Conservation (phyloP, 208 protist genomes). For the Trichomonas vaginalis region DNA sequence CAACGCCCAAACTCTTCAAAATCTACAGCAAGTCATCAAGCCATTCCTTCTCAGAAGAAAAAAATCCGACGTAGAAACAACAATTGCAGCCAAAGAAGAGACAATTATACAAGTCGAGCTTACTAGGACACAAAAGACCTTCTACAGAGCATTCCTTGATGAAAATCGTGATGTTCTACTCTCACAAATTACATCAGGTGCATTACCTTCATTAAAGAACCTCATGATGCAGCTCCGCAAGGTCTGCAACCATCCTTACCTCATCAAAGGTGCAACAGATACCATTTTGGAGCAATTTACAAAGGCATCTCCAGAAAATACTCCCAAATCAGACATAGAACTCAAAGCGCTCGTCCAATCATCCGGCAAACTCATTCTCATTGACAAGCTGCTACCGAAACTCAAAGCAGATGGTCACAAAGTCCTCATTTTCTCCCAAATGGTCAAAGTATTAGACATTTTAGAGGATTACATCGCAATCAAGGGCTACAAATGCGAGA, state of each 20-base stretch:
- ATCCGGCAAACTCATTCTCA: constrained; percentile 58
- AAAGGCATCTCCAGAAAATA: neutral
- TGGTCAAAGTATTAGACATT: constrained; percentile 45
- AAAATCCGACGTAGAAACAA: constrained; percentile 78
- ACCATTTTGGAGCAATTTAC: neutral
- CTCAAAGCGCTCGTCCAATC: constrained; percentile 34
- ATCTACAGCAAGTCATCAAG: neutral
- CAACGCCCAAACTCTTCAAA: constrained; percentile 25
- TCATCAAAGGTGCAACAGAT: neutral
- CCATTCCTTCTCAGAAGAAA: constrained; percentile 49
- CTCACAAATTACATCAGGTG: neutral
- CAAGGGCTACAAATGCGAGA: constrained; percentile 51
- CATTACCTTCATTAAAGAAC: neutral
- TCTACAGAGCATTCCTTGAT: constrained; percentile 47
- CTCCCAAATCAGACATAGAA: constrained; percentile 22
- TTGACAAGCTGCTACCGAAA: constrained; percentile 53
- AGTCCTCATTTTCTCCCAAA: constrained; percentile 81
- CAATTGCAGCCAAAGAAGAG: constrained; percentile 55
- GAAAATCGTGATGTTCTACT: constrained; percentile 22
- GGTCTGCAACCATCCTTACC: constrained; percentile 64
- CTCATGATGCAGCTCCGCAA: constrained; percentile 61
- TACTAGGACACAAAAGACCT: constrained; percentile 47
- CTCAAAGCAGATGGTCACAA: constrained; percentile 58
- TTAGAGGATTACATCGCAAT: constrained; percentile 58
- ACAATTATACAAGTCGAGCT: constrained; percentile 49